A percentile compares a stretch with the other conserved stretches of the same genome.
Evolutionary conservation across 305 asterid genomes (phyloP).

Genomic region (Ilex paraguariensis): DNA sequence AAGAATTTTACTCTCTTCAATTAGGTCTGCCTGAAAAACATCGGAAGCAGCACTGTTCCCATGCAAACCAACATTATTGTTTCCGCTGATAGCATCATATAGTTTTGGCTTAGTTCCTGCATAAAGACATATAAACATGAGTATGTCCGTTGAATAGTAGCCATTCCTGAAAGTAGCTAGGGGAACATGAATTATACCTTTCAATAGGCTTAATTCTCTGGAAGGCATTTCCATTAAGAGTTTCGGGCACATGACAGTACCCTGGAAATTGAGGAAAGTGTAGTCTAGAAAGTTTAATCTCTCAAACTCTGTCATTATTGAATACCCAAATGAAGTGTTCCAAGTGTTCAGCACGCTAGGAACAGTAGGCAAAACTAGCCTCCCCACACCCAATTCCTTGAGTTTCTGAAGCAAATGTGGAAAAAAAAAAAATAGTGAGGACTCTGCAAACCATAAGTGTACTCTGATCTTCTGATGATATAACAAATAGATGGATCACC

Average conservation of each 20-base stretch:
- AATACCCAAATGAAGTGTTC: neutral
- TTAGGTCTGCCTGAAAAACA: too few relatives aligned
- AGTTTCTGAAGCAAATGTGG: too few relatives aligned
- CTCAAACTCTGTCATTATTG: neutral
- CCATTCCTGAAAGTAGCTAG: neutral
- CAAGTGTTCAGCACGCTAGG: too few relatives aligned
- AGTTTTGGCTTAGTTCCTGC: neutral
- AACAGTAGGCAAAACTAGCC: too few relatives aligned
- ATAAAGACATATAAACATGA: neutral
- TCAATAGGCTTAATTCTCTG: neutral
- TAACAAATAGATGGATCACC: too few relatives aligned
- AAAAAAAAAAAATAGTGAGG: too few relatives aligned
- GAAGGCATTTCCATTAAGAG: neutral
- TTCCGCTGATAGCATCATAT: neutral
- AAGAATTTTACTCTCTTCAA: too few relatives aligned
- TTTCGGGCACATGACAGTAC: conserved; percentile 2
- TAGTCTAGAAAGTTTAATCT: conserved; percentile 1
- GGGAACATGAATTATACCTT: neutral
- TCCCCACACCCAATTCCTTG: too few relatives aligned
- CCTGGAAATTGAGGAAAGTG: conserved; percentile 5
- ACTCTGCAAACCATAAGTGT: too few relatives aligned
- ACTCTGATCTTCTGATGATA: too few relatives aligned
- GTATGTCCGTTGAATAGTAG: neutral
- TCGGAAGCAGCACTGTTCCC: too few relatives aligned
- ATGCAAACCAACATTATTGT: neutral